Conservation (phyloP, 805 yeast species). For the Myxozyma geophila region DNA sequence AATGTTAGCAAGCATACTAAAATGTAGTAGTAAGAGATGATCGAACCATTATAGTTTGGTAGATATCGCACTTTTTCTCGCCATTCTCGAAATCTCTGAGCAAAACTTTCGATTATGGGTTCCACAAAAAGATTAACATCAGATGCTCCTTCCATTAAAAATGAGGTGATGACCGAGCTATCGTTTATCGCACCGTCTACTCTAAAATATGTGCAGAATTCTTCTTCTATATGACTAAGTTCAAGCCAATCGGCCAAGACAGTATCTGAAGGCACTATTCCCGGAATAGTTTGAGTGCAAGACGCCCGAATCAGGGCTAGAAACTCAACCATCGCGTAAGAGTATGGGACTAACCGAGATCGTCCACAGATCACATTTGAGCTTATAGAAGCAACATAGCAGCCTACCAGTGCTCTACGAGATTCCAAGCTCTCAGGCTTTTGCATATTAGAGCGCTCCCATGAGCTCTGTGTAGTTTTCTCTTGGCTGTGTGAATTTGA, state of each 20-base stretch:
- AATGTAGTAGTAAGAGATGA: not conserved
- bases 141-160: conserved; percentile 1
- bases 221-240: conserved; percentile 10
- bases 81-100: conserved; percentile 2
- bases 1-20: not conserved
- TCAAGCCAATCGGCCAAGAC: conserved; percentile 10
- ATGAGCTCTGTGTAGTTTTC: not conserved
- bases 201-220: conserved; percentile 2
- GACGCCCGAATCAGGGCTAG: not conserved
- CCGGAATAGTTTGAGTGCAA: not conserved
- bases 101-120: conserved; percentile 15
- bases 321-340: conserved; percentile 6
- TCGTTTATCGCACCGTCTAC: conserved; percentile 12
- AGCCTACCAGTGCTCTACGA: conserved; percentile 11
- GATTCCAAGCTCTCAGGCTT: conserved; percentile 3
- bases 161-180: not conserved
- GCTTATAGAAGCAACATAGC: conserved; percentile 12
- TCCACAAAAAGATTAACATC: conserved; percentile 11
- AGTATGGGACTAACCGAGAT: conserved; percentile 7
- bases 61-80: not conserved
- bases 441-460: not conserved
- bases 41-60: not conserved
- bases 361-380: conserved; percentile 7
- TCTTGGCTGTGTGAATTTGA: not conserved
- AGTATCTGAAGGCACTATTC: conserved; percentile 5